These are phyloP conservation scores for Podaxis sp. DNA, from an alignment of 768 basidiomycete genomes.

Conservation along the genomic window DNA sequence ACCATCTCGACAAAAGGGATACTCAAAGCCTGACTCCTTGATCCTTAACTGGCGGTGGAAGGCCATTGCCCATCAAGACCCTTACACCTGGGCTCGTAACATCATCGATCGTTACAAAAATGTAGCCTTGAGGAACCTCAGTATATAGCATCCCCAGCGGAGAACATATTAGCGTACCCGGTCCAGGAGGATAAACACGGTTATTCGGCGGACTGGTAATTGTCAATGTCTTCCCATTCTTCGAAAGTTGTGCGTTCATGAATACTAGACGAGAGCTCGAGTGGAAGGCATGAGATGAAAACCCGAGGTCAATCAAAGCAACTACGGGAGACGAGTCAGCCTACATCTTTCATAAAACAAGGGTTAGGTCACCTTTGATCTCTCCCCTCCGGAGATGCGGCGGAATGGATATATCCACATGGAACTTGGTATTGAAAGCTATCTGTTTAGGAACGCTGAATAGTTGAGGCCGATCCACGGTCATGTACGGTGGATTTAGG, in stretches of 20 bases:
- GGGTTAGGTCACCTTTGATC: constrained; percentile 29
- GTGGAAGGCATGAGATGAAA: constrained; percentile 42
- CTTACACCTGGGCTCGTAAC: constrained; percentile 37
- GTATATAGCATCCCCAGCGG: neutral
- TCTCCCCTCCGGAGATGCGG: constrained; percentile 23
- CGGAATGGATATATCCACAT: constrained; percentile 32
- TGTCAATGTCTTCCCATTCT: constrained; percentile 30
- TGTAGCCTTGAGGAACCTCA: neutral
- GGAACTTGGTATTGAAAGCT: constrained; percentile 36
- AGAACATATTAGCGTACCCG: constrained; percentile 23
- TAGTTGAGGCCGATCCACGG: constrained; percentile 31
- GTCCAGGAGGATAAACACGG: constrained; percentile 40
- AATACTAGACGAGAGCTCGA: constrained; percentile 39
- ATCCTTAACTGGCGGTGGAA: constrained; percentile 36
- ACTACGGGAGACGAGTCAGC: constrained; percentile 22
- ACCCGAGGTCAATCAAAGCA: constrained; percentile 40
- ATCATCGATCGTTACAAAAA: neutral
- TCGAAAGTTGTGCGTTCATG: constrained; percentile 33
- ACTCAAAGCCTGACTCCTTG: constrained; percentile 26
- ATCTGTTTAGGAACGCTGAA: constrained; percentile 36
- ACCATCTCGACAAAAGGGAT: neutral
- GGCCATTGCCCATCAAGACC: constrained; percentile 39
- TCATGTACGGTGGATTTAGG: constrained; percentile 43
- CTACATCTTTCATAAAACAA: neutral
- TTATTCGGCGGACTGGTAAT: constrained; percentile 36